Evolutionary conservation across 805 yeast genomes (phyloP), one percentile per base, ranked within the genome.

Genomic region (Hanseniaspora pseudoguilliermondii): DNA sequence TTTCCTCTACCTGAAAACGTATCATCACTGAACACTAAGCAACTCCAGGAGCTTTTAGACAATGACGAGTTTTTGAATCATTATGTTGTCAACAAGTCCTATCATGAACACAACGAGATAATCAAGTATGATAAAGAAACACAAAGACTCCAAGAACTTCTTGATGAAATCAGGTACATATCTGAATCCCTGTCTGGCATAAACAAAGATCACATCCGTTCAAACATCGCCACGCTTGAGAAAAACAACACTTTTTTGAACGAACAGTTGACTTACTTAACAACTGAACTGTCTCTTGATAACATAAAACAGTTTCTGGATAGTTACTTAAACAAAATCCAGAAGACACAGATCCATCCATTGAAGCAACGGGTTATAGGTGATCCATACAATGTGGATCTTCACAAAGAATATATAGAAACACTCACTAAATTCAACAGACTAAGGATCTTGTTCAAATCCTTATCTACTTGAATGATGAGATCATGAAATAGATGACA

Each of bases 281-380:
- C 61, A 25, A 57, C 56, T 1, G 64, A 71, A n/a, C 57, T 69
- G 7, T 60, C 61, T 75, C 69, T 71, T 42, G 65, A 61, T 2
- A 36, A 18, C 25, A 49, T 64, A 29, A 71, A 72, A 44, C 58
- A 60, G 1, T 64, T 71, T 16, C 71, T 76, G 70, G 60, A 67
- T 50, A 65, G 66, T 39, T 74, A 73, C 39, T 75, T 71, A 60
- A 66, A 74, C 48, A 61, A 66, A 18, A 67, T 52, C 13, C 39
- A 52, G 21, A 44, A 27, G 16, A 27, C 40, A 35, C 49, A 52
- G 36, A 60, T 76, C 11, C 65, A 67, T 21, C 49, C 69, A 3
- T 63, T 71, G 5, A 59, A 50, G 10, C 69, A 73, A 27, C 69
- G 71, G 16, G 58, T 62, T 6, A 53, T 59, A 18, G 58, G 65